Conservation (phyloP, 225 moss, liverwort and hornwort genomes). For the Polytrichum formosum region DNA sequence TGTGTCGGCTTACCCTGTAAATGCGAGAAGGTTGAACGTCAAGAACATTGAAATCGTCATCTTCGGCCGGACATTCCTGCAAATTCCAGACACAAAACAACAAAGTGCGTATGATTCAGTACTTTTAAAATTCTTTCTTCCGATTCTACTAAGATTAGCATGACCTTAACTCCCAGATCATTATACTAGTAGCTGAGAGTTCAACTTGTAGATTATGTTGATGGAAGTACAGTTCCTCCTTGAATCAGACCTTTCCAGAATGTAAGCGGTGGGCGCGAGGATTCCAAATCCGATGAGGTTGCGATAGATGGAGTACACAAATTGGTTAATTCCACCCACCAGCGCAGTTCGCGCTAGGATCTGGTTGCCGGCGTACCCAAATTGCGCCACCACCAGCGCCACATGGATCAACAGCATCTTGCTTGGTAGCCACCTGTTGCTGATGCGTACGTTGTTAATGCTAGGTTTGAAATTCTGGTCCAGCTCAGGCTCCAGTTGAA, state of each 20-base stretch:
- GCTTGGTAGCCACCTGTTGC: neutral
- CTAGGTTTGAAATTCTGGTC: too few relatives aligned
- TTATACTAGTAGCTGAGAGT: neutral
- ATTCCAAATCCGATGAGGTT: slow-evolving; percentile 19
- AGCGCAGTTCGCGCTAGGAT: slow-evolving; percentile 27
- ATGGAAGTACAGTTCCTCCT: neutral
- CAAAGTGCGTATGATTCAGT: neutral
- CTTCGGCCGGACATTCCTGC: slow-evolving; percentile 28
- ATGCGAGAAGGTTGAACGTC: slow-evolving; percentile 35
- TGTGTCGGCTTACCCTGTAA: slow-evolving; percentile 25
- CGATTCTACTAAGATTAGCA: neutral
- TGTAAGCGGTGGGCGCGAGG: slow-evolving; percentile 30
- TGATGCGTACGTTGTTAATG: neutral
- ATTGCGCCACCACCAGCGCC: slow-evolving; percentile 22
- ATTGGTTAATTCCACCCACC: slow-evolving; percentile 18
- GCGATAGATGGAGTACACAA: slow-evolving; percentile 18
- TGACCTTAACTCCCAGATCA: neutral
- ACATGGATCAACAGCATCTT: slow-evolving; percentile 16
- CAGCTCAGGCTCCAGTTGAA: too few relatives aligned
- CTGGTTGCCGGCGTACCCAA: slow-evolving; percentile 13
- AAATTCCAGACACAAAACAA: neutral
- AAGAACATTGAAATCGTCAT: slow-evolving; percentile 28
- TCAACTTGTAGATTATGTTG: neutral
- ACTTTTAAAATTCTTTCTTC: neutral
- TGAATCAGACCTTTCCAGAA: slow-evolving; percentile 19